A percentile compares a stretch with the other conserved stretches of the same genome.
Conservation (phyloP, 2,329 filamentous ascomycete species). For the Rhinocladiella similis region DNA sequence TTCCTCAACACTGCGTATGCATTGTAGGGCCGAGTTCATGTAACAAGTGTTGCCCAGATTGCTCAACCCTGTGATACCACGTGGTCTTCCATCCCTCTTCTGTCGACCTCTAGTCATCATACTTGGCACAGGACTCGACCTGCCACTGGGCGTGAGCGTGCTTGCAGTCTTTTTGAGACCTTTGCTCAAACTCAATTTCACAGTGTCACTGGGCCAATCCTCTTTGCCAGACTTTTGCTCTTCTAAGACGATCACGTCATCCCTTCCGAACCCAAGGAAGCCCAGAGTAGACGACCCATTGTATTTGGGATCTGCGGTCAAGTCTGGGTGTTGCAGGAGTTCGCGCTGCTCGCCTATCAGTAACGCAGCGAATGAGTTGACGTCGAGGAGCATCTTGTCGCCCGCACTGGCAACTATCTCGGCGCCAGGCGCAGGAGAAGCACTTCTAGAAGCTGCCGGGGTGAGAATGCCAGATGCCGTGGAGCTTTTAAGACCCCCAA, state of each 20-base stretch:
- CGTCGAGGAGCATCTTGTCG: slow-evolving; percentile 60
- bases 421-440: slow-evolving; percentile 45
- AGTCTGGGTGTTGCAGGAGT: slow-evolving; percentile 62
- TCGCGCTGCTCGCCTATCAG: slow-evolving; percentile 65
- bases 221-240: slow-evolving; percentile 56
- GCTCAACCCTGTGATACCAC: slow-evolving; percentile 77
- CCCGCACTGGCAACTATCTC: slow-evolving; percentile 43
- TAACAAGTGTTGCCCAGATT: slow-evolving; percentile 98
- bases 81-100: slow-evolving; percentile 66
- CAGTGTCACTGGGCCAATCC: slow-evolving; percentile 21
- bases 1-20: slow-evolving; percentile 89
- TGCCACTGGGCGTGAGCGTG: slow-evolving; percentile 55
- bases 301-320: slow-evolving; percentile 71
- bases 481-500: slow-evolving; percentile 42
- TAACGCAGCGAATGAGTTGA: slow-evolving; percentile 63
- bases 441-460: slow-evolving; percentile 44
- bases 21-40: slow-evolving; percentile 97
- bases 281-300: slow-evolving; percentile 71
- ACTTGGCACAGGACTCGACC: slow-evolving; percentile 67
- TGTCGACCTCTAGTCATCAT: slow-evolving; percentile 69
- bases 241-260: slow-evolving; percentile 80
- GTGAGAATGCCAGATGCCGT: slow-evolving; percentile 45
- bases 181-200: slow-evolving; percentile 15
- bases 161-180: slow-evolving; percentile 40
- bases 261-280: slow-evolving; percentile 66